phyloP scores from a whole-genome alignment of 2,329 filamentous ascomycete genomes.

The Beauveria varroae region DNA sequence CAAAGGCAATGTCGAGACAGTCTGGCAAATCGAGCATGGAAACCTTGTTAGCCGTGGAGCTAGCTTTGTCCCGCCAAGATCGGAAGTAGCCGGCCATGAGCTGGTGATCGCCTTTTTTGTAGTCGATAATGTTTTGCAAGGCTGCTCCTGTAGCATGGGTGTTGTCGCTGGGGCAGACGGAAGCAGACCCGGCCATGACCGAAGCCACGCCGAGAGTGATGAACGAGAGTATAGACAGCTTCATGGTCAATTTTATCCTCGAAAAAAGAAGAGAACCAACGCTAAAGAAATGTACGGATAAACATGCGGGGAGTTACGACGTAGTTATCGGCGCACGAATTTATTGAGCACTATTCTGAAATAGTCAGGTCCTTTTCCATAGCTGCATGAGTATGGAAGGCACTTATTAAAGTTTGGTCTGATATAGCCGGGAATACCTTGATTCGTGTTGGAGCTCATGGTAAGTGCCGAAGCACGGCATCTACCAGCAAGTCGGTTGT shows the following conservation, averaged over 20 bases:
- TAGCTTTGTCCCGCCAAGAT: neutral
- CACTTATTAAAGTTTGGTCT: neutral
- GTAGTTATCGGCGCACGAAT: neutral
- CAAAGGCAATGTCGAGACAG: conserved; percentile 11
- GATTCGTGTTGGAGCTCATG: neutral
- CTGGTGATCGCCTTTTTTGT: conserved; percentile 8
- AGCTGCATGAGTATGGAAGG: neutral
- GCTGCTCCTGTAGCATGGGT: neutral
- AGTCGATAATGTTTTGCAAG: conserved; percentile 6
- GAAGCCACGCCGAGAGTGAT: neutral
- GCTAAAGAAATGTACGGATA: too few relatives aligned
- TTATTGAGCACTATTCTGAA: neutral
- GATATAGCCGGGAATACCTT: neutral
- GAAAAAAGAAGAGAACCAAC: too few relatives aligned
- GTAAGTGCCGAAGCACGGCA: too few relatives aligned
- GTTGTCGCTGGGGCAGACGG: conserved; percentile 9
- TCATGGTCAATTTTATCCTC: neutral
- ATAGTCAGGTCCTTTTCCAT: conserved; percentile 5
- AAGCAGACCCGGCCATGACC: conserved; percentile 1
- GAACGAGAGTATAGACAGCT: neutral
- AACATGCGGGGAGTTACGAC: neutral
- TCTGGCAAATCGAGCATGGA: conserved; percentile 9
- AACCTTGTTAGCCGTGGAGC: neutral
- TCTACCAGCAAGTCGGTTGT: too few relatives aligned
- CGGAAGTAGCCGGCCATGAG: conserved; percentile 11